Base-by-base conservation (phyloP, 495 filamentous ascomycete genomes). In the Aspergillus indologenus region DNA sequence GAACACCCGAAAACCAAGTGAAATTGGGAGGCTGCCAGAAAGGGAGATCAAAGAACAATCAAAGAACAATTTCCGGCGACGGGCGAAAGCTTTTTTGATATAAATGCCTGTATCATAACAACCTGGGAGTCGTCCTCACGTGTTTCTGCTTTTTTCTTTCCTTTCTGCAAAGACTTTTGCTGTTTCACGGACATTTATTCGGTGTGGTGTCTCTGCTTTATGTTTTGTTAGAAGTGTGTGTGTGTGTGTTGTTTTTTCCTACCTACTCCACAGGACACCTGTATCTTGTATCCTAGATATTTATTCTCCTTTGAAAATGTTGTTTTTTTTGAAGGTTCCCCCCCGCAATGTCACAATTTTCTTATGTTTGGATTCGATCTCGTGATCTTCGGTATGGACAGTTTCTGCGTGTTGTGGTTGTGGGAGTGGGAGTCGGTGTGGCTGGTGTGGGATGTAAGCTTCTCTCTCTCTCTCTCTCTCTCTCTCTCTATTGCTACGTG, bases 231-330 rank as follows among this genome's bases (percentile, higher is more conserved):
- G 71, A 76, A 70, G 68, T 66, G n/a, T n/a, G n/a, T n/a, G n/a
- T n/a, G n/a, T n/a, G n/a, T n/a, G n/a, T n/a, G n/a, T n/a, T n/a
- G n/a, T 74, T 65, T 68, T 67, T 40, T 11, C 34, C 34, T 40
- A 29, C 26, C n/a, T 29, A 29, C 34, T 29, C 26, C 26, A 29
- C 65, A 69, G 68, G 70, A 75, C 68, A 71, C 68, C 63, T 77
- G 75, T 79, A 76, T 77, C 75, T n/a, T 79, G 76, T 79, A 79
- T 66, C 73, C 67, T 77, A 77, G 74, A 75, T 79, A 76, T 76
- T 75, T 69, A 69, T 74, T 66, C 67, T 67, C 65, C 65, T 71
- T 71, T 72, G 67, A 77, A 77, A 75, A 71, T 69, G 63, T 68
- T 74, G 65, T 75, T 69, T 67, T 74, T 64, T 75, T 69, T 58